Evolutionary conservation across 768 basidiomycete genomes (phyloP).

Genomic region (Trametes cinnabarina): DNA sequence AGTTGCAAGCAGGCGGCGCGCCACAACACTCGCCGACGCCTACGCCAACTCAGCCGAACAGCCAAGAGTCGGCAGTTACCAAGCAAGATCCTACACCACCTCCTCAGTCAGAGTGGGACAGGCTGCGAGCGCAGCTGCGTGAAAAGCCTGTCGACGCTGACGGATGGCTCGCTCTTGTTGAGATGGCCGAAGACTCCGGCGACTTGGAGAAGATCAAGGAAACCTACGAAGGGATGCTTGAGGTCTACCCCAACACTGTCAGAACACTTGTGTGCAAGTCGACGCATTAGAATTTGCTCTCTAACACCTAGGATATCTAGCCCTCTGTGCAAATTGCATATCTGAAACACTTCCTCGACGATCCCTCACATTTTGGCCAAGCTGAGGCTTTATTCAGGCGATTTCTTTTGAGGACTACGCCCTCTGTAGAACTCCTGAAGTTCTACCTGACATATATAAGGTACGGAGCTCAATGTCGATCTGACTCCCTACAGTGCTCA

Average conservation of each 20-base stretch:
- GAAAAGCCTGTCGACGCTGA: constrained; percentile 75
- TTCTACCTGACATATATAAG: constrained; percentile 94
- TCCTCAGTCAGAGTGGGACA: constrained; percentile 66
- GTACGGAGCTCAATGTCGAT: too few relatives aligned
- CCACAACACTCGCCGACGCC: constrained; percentile 16
- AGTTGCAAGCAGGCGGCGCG: constrained; percentile 29
- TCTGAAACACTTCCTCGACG: constrained; percentile 69
- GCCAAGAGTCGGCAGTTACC: constrained; percentile 5
- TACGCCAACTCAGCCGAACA: constrained; percentile 25
- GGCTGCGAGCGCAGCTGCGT: constrained; percentile 55
- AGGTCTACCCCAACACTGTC: constrained; percentile 90
- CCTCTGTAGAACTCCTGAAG: constrained; percentile 88
- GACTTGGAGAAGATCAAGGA: constrained; percentile 79
- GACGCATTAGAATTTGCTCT: constrained; percentile 20
- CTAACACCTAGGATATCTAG: constrained; percentile 38
- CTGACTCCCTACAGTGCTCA: constrained; percentile 10
- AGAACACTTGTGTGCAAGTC: constrained; percentile 26
- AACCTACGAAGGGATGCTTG: constrained; percentile 79
- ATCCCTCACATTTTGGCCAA: constrained; percentile 62
- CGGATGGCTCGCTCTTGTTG: constrained; percentile 74
- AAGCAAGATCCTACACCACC: constrained; percentile 18
- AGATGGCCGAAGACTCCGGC: constrained; percentile 70
- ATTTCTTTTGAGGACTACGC: constrained; percentile 73
- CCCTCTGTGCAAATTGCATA: constrained; percentile 83
- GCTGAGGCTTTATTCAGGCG: constrained; percentile 89